Percentiles rank a stretch among this genome's conserved stretches.
Evolutionary conservation across 306 rosid genomes (phyloP).

Genomic region (Aeschynomene evenia): DNA sequence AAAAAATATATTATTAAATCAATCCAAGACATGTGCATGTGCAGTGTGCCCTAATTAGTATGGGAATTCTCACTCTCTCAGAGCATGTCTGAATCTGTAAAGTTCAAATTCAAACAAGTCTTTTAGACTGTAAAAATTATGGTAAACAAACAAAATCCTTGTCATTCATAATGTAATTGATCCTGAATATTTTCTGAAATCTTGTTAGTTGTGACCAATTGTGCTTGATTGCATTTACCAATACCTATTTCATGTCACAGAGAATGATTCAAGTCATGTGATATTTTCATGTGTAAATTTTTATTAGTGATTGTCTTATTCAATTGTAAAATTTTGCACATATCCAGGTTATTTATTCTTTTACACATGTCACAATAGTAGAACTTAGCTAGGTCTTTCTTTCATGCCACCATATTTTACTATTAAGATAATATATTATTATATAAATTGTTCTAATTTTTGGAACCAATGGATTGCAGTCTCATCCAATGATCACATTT

Average conservation of each 20-base stretch:
- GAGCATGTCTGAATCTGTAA: not conserved
- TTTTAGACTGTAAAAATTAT: not conserved
- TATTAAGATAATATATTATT: not conserved
- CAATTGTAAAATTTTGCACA: too few species aligned
- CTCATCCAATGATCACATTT: slow-evolving; percentile 53
- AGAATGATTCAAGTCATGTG: too few species aligned
- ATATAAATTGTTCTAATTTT: slow-evolving; percentile 5
- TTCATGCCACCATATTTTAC: not conserved
- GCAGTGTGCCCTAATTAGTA: not conserved
- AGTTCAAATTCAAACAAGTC: not conserved
- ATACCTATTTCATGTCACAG: not conserved
- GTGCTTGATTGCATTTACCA: not conserved
- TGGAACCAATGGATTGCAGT: slow-evolving; percentile 48
- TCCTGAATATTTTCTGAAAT: not conserved
- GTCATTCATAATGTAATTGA: not conserved
- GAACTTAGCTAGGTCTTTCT: not conserved
- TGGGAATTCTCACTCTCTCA: not conserved
- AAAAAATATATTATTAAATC: not conserved
- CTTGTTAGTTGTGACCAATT: not conserved
- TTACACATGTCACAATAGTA: too few species aligned
- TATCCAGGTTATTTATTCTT: too few species aligned
- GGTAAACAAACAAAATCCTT: not conserved
- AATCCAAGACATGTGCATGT: slow-evolving; percentile 23
- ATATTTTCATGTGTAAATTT: too few species aligned
- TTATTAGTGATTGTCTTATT: too few species aligned